Percentiles rank a stretch among this genome's conserved stretches.
These are phyloP conservation scores for Monilinia fructicola DNA, from an alignment of 2,329 filamentous ascomycete genomes.

Conservation along the genomic window DNA sequence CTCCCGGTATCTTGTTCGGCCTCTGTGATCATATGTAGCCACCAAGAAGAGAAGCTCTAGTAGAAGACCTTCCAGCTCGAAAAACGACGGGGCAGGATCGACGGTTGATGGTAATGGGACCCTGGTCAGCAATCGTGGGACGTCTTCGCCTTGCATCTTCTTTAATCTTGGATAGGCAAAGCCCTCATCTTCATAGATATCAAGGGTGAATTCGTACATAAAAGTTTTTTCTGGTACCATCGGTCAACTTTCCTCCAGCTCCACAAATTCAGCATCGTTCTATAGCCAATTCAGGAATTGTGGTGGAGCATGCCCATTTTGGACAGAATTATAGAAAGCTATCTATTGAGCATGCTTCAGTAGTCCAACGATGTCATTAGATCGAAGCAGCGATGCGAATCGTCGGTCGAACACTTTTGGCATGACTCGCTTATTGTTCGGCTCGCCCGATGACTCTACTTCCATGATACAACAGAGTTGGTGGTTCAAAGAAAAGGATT, in stretches of 20 bases:
- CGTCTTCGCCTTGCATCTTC: background rate
- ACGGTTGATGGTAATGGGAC: background rate
- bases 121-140: background rate
- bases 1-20: background rate
- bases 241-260: background rate
- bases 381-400: background rate
- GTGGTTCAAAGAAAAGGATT: background rate
- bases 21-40: background rate
- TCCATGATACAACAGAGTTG: slow-evolving; percentile 1
- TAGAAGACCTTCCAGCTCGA: background rate
- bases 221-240: background rate
- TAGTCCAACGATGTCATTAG: background rate
- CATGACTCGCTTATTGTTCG: background rate
- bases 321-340: background rate
- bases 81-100: background rate
- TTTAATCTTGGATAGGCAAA: background rate
- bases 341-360: background rate
- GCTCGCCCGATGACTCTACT: background rate
- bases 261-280: background rate
- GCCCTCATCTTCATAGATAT: background rate
- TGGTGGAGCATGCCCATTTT: background rate
- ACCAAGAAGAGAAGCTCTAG: background rate
- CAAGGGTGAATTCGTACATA: background rate
- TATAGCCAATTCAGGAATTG: background rate
- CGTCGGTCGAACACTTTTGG: background rate